Evolutionary conservation across 768 basidiomycete species (phyloP).

Genomic region (Phallus indusiatus): DNA sequence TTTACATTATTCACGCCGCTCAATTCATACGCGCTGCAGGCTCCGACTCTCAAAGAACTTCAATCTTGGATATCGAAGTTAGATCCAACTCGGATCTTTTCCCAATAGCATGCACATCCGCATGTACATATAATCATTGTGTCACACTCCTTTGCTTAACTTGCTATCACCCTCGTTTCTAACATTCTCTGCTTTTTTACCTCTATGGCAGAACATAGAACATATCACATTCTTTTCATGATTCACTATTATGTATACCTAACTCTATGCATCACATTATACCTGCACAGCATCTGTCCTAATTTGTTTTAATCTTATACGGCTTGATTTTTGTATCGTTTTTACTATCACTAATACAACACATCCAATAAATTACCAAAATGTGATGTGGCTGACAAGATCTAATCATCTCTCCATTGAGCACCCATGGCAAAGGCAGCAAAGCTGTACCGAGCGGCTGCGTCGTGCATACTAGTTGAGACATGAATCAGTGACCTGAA

Average conservation of each 20-base stretch:
- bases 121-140: background rate
- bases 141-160: background rate
- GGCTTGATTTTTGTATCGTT: background rate
- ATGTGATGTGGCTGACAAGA: background rate
- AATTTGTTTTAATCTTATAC: background rate
- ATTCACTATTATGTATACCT: background rate
- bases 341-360: background rate
- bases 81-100: conserved; percentile 65
- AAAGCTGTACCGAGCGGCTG: conserved; percentile 20
- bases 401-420: background rate
- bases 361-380: background rate
- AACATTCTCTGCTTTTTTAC: background rate
- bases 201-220: background rate
- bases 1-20: conserved; percentile 89
- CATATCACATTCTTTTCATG: background rate
- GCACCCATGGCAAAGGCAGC: conserved; percentile 12
- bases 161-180: background rate
- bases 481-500: background rate
- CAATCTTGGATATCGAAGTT: conserved; percentile 78
- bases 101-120: conserved; percentile 20
- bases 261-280: background rate
- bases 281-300: background rate
- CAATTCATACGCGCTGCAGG: conserved; percentile 85
- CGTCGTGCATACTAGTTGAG: conserved; percentile 21
- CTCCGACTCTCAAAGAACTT: conserved; percentile 72